Base-by-base conservation (phyloP, 805 yeast genomes). In the Cyberlindnera meyerae region DNA sequence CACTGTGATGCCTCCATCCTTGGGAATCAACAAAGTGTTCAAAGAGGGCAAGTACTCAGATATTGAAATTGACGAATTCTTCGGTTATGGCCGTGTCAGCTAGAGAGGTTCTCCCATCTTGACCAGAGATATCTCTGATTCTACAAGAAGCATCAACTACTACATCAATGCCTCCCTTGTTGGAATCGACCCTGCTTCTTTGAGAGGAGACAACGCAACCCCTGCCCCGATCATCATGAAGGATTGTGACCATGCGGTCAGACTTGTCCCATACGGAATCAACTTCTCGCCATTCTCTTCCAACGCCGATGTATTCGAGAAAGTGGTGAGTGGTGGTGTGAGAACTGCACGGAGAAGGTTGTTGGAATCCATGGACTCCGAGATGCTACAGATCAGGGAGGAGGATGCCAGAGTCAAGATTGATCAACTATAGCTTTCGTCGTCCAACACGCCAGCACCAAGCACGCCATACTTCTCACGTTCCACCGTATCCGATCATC, bases 81-180 rank as follows among this genome's bases (percentile, higher is more conserved):
- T 60, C 12, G 61, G 79, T 1, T 76, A 75, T 49, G 82, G 82
- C 11, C 75, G 71, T 47, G 42, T 68, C 29, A 67, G 71, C 14
- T 47, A 62, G 5, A 58, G 71, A 35, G 82, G 81, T 1, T 67
- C 79, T 0, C 81, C 82, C 4, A 60, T 75, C 2, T 47, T 73
- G 31, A 72, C 78, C 4, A 60, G 58, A 27, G 82, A 76, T 55
- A 61, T 73, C 42, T 55, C 71, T 2, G 66, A 65, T 39, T 74
- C 68, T 4, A 65, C 65, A 36, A 27, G 56, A 18, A 71, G 79
- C 42, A 61, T 77, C 8, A 64, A 67, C 34, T 77, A 77, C 44
- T 63, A 73, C 1, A 69, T 77, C 21, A 79, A 75, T 45, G 79
- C 79, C 6, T 70, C 71, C 39, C 61, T 77, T 39, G 74, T 77